Evolutionary conservation across 2,329 filamentous ascomycete genomes (phyloP).

Genomic region (Rhynchosporium graminicola): DNA sequence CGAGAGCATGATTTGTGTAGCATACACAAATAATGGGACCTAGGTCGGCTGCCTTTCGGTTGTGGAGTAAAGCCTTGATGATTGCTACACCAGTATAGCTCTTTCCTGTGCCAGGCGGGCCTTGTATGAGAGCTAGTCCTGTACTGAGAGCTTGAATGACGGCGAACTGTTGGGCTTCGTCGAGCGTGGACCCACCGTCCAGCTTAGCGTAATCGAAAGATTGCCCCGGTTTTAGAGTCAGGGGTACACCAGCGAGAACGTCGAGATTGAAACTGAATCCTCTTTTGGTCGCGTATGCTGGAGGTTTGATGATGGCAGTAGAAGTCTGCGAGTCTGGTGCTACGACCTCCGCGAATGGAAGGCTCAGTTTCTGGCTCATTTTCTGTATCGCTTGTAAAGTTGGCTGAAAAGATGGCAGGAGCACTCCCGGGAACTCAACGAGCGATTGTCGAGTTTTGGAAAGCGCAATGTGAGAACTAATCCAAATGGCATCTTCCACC

Average conservation of each 20-base stretch:
- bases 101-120: conserved; percentile 72
- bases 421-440: conserved; percentile 62
- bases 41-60: conserved; percentile 44
- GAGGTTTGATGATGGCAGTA: conserved; percentile 44
- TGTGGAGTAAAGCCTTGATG: conserved; percentile 55
- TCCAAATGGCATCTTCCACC: conserved; percentile 30
- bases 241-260: conserved; percentile 28
- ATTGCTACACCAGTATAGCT: conserved; percentile 60
- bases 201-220: conserved; percentile 40
- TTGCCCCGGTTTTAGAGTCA: conserved; percentile 37
- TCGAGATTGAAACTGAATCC: conserved; percentile 53
- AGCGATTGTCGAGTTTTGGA: conserved; percentile 41
- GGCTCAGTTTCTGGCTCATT: conserved; percentile 46
- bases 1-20: conserved; percentile 41
- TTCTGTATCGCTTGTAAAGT: conserved; percentile 57
- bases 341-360: conserved; percentile 54
- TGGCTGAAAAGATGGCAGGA: conserved; percentile 59
- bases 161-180: conserved; percentile 52
- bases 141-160: conserved; percentile 54
- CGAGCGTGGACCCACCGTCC: conserved; percentile 45
- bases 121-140: conserved; percentile 64
- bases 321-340: conserved; percentile 38
- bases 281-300: conserved; percentile 50
- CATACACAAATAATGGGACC: conserved; percentile 53
- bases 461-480: conserved; percentile 25